phyloP scores from a whole-genome alignment of 768 basidiomycete genomes.

The Pleurotus pulmonarius region DNA sequence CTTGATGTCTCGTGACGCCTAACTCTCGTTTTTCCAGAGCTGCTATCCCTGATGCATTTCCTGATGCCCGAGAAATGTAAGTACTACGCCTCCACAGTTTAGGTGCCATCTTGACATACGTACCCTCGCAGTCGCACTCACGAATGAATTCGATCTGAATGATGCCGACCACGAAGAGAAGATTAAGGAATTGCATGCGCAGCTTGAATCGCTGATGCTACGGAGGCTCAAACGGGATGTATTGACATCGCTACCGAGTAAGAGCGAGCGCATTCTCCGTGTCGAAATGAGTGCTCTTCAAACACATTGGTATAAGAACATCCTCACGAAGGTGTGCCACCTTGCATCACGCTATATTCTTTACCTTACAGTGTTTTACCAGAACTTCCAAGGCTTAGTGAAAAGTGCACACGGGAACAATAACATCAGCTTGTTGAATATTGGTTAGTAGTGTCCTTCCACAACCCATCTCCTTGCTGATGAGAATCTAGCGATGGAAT shows the following conservation, averaged over 20 bases:
- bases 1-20: conserved; percentile 5
- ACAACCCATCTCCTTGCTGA: background rate
- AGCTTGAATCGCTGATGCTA: conserved; percentile 92
- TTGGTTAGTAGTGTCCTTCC: conserved; percentile 46
- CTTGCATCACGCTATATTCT: background rate
- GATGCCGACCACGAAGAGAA: conserved; percentile 91
- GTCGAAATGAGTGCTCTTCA: conserved; percentile 98
- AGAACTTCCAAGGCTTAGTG: conserved; percentile 92
- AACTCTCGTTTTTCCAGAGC: conserved; percentile 46
- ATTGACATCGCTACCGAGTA: conserved; percentile 91
- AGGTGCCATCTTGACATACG: no score
- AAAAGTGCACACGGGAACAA: conserved; percentile 87
- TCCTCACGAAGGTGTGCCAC: conserved; percentile 72
- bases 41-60: conserved; percentile 98
- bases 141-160: conserved; percentile 92
- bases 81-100: conserved; percentile 17
- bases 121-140: conserved; percentile 66
- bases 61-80: conserved; percentile 97
- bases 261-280: conserved; percentile 95
- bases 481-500: conserved; percentile 76
- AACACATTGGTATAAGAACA: conserved; percentile 99
- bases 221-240: conserved; percentile 95
- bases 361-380: background rate
- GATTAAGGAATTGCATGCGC: conserved; percentile 93
- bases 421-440: conserved; percentile 95